Evolutionary conservation across 192 early-diverging fungal genomes (phyloP), one percentile per base, ranked within the genome.

Genomic region (Nowakowskiella sp.): DNA sequence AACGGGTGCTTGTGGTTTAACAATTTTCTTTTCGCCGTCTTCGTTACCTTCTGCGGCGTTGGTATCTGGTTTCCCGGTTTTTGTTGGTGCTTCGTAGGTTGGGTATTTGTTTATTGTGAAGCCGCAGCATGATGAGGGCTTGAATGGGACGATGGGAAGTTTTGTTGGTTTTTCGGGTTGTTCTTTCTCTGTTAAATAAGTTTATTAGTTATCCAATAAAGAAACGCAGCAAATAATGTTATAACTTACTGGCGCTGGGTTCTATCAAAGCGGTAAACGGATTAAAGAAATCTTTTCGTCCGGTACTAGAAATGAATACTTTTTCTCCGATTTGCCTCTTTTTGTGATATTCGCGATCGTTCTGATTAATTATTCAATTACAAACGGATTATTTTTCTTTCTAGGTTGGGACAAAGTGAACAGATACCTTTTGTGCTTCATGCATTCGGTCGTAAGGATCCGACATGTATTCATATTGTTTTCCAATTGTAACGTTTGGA

Each of bases 91-190:
- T 44, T 77, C 74, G 43, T 72, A 60, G 0, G 28, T 47, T 4
- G 74, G 74, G 58, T 77, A 77, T 29, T 61, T 70, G 53, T 77
- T 77, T 57, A 77, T 77, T n/a, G 74, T 77, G 32, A 52, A 70
- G 24, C 74, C 74, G 30, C 56, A 64, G 33, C 60, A 57, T 13
- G 62, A 66, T 1, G 71, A 65, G 2, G 74, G 71, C 50, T 77
- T 77, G 68, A 77, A 77, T 4, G 74, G 74, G 10, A 36, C 42
- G 1, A 39, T n/a, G 7, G 42, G 47, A 19, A 33, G 53, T 10
- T 8, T 24, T 9, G 31, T 27, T 22, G 13, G 5, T 27, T 42
- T 53, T 4, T 3, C 5, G 4, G 4, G 3, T 45, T 39, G n/a
- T 58, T 28, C 36, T 32, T 33, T 1, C 31, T 21, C n/a, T 3